Evolutionary conservation across 106 monocot species (phyloP).

Genomic region (Dendrobium huoshanense): DNA sequence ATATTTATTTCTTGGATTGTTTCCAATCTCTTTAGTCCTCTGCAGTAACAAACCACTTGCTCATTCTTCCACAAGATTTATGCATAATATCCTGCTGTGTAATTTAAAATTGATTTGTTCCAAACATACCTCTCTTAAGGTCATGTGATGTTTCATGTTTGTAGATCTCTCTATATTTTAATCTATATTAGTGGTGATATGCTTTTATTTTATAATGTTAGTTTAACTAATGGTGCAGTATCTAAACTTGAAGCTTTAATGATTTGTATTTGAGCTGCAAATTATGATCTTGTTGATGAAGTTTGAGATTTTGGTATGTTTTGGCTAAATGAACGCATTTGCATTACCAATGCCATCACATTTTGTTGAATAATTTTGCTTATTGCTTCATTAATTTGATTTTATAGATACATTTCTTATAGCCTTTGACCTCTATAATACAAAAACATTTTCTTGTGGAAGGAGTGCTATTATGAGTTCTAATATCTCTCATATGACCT

Average conservation of each 20-base stretch:
- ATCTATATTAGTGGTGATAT: background rate
- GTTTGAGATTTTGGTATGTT: background rate
- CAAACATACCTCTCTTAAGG: background rate
- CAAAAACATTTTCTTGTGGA: background rate
- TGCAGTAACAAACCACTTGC: background rate
- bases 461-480: background rate
- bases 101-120: background rate
- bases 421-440: background rate
- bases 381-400: background rate
- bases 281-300: constrained; percentile 1
- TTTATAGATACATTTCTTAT: background rate
- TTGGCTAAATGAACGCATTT: background rate
- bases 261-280: background rate
- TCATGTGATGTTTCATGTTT: background rate
- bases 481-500: background rate
- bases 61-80: background rate
- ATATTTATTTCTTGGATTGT: background rate
- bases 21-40: background rate
- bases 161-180: background rate
- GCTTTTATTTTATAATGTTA: background rate
- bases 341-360: background rate
- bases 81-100: background rate
- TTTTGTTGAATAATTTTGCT: background rate
- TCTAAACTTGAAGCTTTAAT: background rate
- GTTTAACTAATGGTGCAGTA: background rate